phyloP scores from a whole-genome alignment of 257 asterid genomes.

The Solanum acaule region DNA sequence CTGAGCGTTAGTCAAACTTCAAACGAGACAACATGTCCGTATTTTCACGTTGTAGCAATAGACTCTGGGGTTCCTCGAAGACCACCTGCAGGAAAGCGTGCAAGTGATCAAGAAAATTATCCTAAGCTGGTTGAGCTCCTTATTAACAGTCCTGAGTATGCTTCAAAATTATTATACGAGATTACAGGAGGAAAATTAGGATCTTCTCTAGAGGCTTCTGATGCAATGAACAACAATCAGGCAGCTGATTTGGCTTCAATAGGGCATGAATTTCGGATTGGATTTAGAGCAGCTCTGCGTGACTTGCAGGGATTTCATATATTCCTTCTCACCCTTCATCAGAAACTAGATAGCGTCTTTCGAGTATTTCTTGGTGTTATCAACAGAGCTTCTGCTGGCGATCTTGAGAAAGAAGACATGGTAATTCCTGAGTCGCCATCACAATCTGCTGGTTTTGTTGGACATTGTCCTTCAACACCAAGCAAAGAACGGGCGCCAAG shows the following conservation, averaged over 20 bases:
- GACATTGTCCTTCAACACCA: conserved; percentile 43
- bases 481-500: conserved; percentile 31
- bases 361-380: conserved; percentile 55
- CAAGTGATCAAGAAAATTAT: conserved; percentile 79
- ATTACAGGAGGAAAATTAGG: conserved; percentile 81
- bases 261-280: conserved; percentile 65
- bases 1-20: conserved; percentile 46
- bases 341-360: conserved; percentile 69
- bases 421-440: conserved; percentile 55
- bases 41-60: conserved; percentile 75
- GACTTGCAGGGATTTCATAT: conserved; percentile 97
- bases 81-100: conserved; percentile 98
- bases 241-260: conserved; percentile 41
- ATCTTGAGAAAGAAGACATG: conserved; percentile 66
- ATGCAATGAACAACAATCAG: conserved; percentile 16
- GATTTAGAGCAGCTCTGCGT: conserved; percentile 83
- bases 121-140: conserved; percentile 94
- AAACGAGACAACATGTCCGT: conserved; percentile 28
- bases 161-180: conserved; percentile 64
- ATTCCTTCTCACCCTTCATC: conserved; percentile 87
- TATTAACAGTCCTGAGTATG: conserved; percentile 72
- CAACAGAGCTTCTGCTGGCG: conserved; percentile 53
- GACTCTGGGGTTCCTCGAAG: conserved; percentile 98
- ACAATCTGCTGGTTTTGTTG: conserved; percentile 29
- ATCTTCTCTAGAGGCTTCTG: conserved; percentile 33